Evolutionary conservation across 345 rosid genomes (phyloP), one percentile per base, ranked within the genome.

Genomic region (Euphorbia lathyris): DNA sequence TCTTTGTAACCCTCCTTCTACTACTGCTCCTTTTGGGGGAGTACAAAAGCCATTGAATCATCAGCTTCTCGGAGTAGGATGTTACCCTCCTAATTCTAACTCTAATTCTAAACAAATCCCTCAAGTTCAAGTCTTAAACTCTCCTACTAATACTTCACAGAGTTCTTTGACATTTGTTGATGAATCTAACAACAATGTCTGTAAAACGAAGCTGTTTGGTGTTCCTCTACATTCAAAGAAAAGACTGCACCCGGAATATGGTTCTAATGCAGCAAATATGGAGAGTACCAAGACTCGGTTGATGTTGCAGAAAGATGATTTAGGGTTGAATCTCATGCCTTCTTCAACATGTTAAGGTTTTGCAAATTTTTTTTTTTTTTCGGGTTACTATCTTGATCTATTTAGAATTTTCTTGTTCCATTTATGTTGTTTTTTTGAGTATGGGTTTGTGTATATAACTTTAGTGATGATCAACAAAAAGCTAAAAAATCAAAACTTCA

Each of bases 321-420:
- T 90, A 77, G 88, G 87, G 67, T 80, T 92, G 80, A 88, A 90
- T 82, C 90, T 92, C 53, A 88, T 88, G 96, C 86, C 92, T 69
- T 78, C 96, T 63, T 86, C 96, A 30, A 60, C 87, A 72, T 77
- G 83, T 75, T 84, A 84, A 77, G 68, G 71, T 76, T 70, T 30
- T 30, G 26, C 52, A n/a, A 38, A 40, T 30, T 43, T 71, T 40
- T 8, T 42, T 40, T 58, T 66, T 29, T 29, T 50, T 22, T 52
- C 66, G 32, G 17, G 36, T 43, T 48, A 20, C 71, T 70, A 34
- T 40, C 64, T 51, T n/a, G 6, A 38, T 61, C 65, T 78, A 59
- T 45, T 30, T 71, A 55, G 51, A 36, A 66, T 68, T 69, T 68
- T 53, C 50, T 81, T 67, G 62, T 73, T 63, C 53, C 62, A 58